These are phyloP conservation scores for Termitomyces bulborhizus DNA, from an alignment of 768 basidiomycete genomes.

Conservation along the genomic window DNA sequence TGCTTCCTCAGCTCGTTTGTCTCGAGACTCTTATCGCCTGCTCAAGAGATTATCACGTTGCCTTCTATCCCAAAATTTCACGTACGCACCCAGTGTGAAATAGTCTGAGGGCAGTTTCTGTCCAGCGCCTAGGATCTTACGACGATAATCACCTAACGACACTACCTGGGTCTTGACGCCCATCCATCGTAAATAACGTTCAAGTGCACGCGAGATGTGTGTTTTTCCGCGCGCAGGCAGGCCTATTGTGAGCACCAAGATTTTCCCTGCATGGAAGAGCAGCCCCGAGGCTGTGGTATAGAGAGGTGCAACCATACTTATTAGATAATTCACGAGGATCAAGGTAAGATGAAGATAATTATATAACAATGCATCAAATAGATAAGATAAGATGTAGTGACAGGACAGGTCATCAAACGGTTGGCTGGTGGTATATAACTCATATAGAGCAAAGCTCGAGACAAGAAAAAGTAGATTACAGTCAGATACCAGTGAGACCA, in stretches of 20 bases:
- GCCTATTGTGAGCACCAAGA: conserved; percentile 88
- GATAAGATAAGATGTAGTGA: conserved; percentile 5
- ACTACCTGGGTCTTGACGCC: conserved; percentile 96
- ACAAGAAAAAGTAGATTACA: background rate
- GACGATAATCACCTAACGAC: conserved; percentile 90
- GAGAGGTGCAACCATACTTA: conserved; percentile 87
- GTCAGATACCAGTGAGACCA: conserved; percentile 5
- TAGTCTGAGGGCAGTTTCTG: conserved; percentile 89
- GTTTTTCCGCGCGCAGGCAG: conserved; percentile 95
- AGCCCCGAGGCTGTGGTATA: conserved; percentile 89
- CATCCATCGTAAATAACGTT: conserved; percentile 97
- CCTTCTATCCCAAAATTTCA: background rate
- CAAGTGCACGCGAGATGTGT: conserved; percentile 90
- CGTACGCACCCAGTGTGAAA: conserved; percentile 66
- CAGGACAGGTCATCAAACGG: background rate
- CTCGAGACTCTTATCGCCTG: conserved; percentile 75
- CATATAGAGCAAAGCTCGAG: background rate
- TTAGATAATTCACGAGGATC: background rate
- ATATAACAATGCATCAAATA: background rate
- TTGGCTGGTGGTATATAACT: background rate
- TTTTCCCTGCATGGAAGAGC: conserved; percentile 91
- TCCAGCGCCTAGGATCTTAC: conserved; percentile 84
- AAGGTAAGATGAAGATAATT: background rate
- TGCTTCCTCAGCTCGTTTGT: conserved; percentile 72
- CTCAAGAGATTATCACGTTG: background rate